phyloP scores from a whole-genome alignment of 2,329 filamentous ascomycete genomes.

The Colletotrichum orbiculare region DNA sequence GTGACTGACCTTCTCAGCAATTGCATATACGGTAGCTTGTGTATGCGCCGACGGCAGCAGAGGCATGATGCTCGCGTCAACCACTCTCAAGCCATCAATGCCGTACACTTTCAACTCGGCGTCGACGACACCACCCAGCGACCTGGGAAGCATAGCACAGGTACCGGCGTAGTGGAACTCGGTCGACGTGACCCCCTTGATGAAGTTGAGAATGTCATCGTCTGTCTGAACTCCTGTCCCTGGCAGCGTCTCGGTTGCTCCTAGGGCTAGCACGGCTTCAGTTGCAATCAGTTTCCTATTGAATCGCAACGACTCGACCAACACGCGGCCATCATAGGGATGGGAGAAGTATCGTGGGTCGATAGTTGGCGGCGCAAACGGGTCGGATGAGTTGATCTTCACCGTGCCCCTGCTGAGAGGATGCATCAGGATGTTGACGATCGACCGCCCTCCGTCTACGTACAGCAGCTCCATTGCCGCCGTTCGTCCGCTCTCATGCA shows the following conservation, averaged over 20 bases:
- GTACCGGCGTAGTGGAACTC: conserved; percentile 41
- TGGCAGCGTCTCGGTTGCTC: conserved; percentile 35
- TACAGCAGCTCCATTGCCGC: conserved; percentile 45
- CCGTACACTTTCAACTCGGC: conserved; percentile 42
- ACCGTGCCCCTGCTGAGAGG: conserved; percentile 53
- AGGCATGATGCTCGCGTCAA: conserved; percentile 39
- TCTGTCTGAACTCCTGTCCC: conserved; percentile 37
- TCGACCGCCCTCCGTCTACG: conserved; percentile 43
- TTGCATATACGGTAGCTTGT: conserved; percentile 36
- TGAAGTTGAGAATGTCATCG: conserved; percentile 8
- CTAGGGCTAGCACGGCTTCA: conserved; percentile 14
- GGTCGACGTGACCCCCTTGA: conserved; percentile 8
- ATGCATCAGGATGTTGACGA: conserved; percentile 48
- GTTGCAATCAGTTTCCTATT: conserved; percentile 18
- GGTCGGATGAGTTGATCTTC: conserved; percentile 48
- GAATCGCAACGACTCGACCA: conserved; percentile 36
- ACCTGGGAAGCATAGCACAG: conserved; percentile 41
- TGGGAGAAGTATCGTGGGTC: conserved; percentile 29
- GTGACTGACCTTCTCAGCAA: conserved; percentile 34
- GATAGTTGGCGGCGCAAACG: conserved; percentile 39
- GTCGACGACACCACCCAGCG: conserved; percentile 43
- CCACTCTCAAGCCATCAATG: conserved; percentile 36
- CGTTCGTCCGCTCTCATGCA: conserved; percentile 42
- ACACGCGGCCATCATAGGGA: conserved; percentile 16
- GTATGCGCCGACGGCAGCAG: conserved; percentile 35